Percentiles rank a stretch among this genome's conserved stretches.
phyloP scores from a whole-genome alignment of 2,329 filamentous ascomycete genomes.

The Cyphellophora attinorum region DNA sequence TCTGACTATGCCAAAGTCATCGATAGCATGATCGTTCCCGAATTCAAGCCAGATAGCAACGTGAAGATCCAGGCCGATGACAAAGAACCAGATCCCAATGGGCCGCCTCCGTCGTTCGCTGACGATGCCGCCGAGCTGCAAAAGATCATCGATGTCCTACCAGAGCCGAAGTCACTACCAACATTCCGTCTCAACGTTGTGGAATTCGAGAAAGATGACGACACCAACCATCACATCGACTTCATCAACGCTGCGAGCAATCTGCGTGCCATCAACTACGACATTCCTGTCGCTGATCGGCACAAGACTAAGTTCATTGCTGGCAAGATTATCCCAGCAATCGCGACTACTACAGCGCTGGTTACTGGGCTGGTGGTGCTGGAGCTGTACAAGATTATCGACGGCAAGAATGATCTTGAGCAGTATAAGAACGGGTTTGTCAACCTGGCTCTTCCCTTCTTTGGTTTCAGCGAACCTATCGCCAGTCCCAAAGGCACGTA shows the following conservation, averaged over 20 bases:
- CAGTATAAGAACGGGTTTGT: constrained; percentile 99
- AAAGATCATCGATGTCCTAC: constrained; percentile 62
- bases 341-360: constrained; percentile 91
- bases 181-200: constrained; percentile 86
- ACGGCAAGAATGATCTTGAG: constrained; percentile 92
- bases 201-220: constrained; percentile 98
- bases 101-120: constrained; percentile 42
- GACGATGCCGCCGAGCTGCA: constrained; percentile 71
- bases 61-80: constrained; percentile 97
- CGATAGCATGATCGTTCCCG: constrained; percentile 88
- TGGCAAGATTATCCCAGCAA: constrained; percentile 97
- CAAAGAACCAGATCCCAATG: constrained; percentile 87
- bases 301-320: constrained; percentile 99
- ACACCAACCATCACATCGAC: constrained; percentile 95
- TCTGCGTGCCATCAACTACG: constrained; percentile 94
- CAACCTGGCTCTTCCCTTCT: constrained; percentile 93
- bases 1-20: constrained; percentile 69
- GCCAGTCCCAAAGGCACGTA: constrained; percentile 89
- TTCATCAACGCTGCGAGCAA: constrained; percentile 98
- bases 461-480: constrained; percentile 96
- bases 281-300: constrained; percentile 81
- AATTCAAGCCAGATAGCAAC: constrained; percentile 79
- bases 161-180: constrained; percentile 67
- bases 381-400: constrained; percentile 92
- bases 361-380: constrained; percentile 89